A percentile compares a stretch with the other conserved stretches of the same genome.
Conservation (phyloP, 306 rosid species). For the Parietaria judaica region DNA sequence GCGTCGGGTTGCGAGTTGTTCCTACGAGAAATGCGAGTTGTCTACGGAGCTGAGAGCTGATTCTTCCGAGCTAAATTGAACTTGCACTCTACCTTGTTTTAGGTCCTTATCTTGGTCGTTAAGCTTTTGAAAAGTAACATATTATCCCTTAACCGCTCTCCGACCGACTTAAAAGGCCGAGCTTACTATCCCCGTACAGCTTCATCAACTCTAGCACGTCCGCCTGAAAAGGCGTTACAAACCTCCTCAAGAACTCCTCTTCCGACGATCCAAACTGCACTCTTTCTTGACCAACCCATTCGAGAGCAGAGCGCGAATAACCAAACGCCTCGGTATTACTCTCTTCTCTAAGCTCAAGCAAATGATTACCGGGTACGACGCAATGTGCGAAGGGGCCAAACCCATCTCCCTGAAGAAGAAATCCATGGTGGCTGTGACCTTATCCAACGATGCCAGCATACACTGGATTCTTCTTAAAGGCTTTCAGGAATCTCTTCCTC, state of each 20-base stretch:
- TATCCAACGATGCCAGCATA: slow-evolving; percentile 25
- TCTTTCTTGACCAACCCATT: slow-evolving; percentile 21
- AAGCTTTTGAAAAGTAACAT: too few relatives aligned
- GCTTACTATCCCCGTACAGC: background rate
- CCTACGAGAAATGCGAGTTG: too few relatives aligned
- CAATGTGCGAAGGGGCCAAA: slow-evolving; percentile 14
- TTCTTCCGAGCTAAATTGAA: too few relatives aligned
- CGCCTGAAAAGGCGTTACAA: background rate
- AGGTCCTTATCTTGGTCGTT: too few relatives aligned
- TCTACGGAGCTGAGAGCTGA: too few relatives aligned
- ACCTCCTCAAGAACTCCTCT: background rate
- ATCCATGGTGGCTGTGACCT: slow-evolving; percentile 29
- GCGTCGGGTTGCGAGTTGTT: too few relatives aligned
- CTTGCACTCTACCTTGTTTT: too few relatives aligned
- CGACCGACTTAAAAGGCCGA: too few relatives aligned
- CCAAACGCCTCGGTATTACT: slow-evolving; percentile 32
- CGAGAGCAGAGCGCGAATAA: slow-evolving; percentile 17
- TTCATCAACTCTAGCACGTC: background rate
- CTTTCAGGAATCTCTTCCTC: slow-evolving; percentile 23
- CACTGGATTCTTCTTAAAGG: slow-evolving; percentile 35
- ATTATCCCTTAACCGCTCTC: too few relatives aligned
- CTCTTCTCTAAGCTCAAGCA: slow-evolving; percentile 27
- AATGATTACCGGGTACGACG: background rate
- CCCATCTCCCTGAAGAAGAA: slow-evolving; percentile 33
- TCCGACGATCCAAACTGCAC: background rate